Evolutionary conservation across 768 basidiomycete genomes (phyloP), one percentile per base, ranked within the genome.

Genomic region (Collybia sordida): DNA sequence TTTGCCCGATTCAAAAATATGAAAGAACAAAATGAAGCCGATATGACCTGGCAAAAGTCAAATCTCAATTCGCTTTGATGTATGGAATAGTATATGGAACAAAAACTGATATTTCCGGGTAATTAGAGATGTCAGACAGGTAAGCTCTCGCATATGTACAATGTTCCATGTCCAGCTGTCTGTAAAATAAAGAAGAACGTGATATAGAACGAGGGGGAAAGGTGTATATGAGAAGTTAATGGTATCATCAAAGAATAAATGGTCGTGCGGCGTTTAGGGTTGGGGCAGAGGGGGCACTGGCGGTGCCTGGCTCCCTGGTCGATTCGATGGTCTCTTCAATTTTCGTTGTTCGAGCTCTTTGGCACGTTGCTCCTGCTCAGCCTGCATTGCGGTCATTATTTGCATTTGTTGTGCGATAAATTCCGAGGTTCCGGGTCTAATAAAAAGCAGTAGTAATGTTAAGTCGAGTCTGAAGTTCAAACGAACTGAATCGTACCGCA

Each of bases 381-480:
- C 83, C 59, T 90, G 88, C 75, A 93, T 82, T n/a, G 82, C 80
- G 27, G 79, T 74, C 76, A 90, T 83, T 31, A 92, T 91, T 54
- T 86, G 83, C 52, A 93, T 70, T 56, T 96, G 93, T 61, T 93
- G 91, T 2, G 86, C 75, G 54, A 96, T 89, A 63, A 96, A 96
- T 44, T 95, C 93, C 15, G 81, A 78, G 3, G 91, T 93, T 39
- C 82, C 79, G 9, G 88, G 78, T 59, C 93, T 93, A 64, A 0
- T 93, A 64, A 0, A 55, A 45, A 27, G 27, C 21, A 15, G 14
- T 37, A 57, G n/a, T 15, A 49, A 17, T 35, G 36, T 9, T 22
- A 21, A 7, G 19, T 24, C 15, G 36, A n/a, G 22, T 28, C 3
- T 41, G 7, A 18, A 24, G 9, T 36, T n/a, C n/a, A n/a, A 24